A percentile compares a stretch with the other conserved stretches of the same genome.
phyloP scores from a whole-genome alignment of 2,329 filamentous ascomycete species.

The Epichloe glyceriae region DNA sequence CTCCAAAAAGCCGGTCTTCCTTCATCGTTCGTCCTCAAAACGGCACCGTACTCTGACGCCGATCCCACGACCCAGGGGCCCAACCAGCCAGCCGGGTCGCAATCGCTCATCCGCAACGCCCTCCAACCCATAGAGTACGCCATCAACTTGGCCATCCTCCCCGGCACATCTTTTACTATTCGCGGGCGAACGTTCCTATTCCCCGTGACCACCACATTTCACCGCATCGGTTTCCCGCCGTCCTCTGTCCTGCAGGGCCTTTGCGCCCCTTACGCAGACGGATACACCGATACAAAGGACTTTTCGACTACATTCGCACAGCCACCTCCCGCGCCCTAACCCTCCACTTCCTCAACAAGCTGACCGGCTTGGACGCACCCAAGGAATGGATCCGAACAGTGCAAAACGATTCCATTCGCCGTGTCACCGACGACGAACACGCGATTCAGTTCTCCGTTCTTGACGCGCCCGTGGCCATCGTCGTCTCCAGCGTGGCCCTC shows the following conservation, averaged over 20 bases:
- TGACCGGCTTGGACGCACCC: conserved; percentile 5
- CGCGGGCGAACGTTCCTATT: conserved; percentile 31
- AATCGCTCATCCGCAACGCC: conserved; percentile 30
- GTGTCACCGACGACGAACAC: conserved; percentile 14
- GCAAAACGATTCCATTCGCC: conserved; percentile 20
- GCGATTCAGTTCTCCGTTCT: conserved; percentile 21
- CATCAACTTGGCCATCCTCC: conserved; percentile 33
- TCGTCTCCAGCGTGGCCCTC: conserved; percentile 11
- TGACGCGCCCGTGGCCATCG: conserved; percentile 11
- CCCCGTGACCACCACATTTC: conserved; percentile 32
- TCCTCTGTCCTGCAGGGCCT: conserved; percentile 21
- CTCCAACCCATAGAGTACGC: conserved; percentile 28
- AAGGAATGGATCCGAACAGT: conserved; percentile 18
- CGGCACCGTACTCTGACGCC: conserved; percentile 19
- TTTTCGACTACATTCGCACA: conserved; percentile 32
- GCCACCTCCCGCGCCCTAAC: conserved; percentile 29
- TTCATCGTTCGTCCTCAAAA: conserved; percentile 29
- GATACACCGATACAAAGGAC: conserved; percentile 30
- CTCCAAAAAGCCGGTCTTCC: conserved; percentile 34
- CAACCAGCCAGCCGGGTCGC: conserved; percentile 27
- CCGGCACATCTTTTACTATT: conserved; percentile 28
- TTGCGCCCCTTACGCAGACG: conserved; percentile 31
- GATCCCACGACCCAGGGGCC: conserved; percentile 17
- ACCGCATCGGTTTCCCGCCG: conserved; percentile 27
- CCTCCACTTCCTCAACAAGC: conserved; percentile 19